Base-by-base conservation (phyloP, 129 eudicot genomes). In the Flaveria trinervia region DNA sequence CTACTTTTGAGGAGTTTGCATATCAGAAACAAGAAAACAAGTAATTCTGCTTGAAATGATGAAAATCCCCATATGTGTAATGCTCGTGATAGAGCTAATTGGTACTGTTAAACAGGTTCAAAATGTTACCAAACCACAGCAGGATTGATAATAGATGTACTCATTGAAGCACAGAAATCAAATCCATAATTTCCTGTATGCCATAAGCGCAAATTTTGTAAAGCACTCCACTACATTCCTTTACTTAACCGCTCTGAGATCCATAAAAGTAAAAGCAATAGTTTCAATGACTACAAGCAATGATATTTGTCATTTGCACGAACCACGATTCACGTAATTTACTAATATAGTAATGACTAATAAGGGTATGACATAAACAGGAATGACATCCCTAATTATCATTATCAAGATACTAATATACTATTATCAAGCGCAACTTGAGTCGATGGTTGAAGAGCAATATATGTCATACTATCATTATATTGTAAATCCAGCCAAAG, bases 401-500 rank as follows among this genome's bases (percentile, higher is more conserved):
- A 61, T 15, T 60, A 74, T 45, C 26, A 16, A 23, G 2, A 70
- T 70, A 48, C 43, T 28, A 16, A 23, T 0, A 70, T 70, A 48
- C 43, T 28, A 70, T 45, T 45, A 16, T 13, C 54, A 14, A 6
- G 3, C 7, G 23, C 3, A 33, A 64, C 56, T 15, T 64, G 9
- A 50, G 17, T n/a, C 26, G 17, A 25, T 20, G 14, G 78, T 36
- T 36, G 50, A 49, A 65, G 7, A 70, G 62, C 18, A 68, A 30
- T 51, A 10, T 71, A 25, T 28, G 52, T 72, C 54, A 49, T 49
- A 49, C n/a, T 49, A 49, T 49, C n/a, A 33, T 33, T 33, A 9
- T 54, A 62, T 39, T 15, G 56, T 41, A 9, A 68, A 67, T 52
- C 56, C 36, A 76, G 41, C 28, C 45, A 41, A 39, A 54, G n/a